Percentiles rank a stretch among this genome's conserved stretches.
These are phyloP conservation scores for Torulaspora franciscae DNA, from an alignment of 805 yeast genomes.

Conservation along the genomic window DNA sequence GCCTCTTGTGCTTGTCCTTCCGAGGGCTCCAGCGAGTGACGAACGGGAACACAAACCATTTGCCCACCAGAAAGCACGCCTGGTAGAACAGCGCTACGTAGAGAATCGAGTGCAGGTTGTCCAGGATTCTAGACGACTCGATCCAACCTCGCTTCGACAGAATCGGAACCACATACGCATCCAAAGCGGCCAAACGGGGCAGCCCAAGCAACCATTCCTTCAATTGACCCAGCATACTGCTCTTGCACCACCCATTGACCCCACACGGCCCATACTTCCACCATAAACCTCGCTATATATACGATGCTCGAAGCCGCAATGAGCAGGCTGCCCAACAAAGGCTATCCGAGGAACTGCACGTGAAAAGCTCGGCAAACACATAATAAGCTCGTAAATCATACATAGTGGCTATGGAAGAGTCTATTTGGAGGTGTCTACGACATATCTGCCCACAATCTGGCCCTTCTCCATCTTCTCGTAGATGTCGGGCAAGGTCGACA, in stretches of 20 bases:
- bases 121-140: constrained; percentile 21
- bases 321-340: neutral
- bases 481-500: constrained; percentile 61
- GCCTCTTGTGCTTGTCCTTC: constrained; percentile 12
- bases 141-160: constrained; percentile 14
- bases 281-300: neutral
- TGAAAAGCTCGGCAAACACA: neutral
- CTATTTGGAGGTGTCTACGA: constrained; percentile 63
- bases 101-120: constrained; percentile 30
- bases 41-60: constrained; percentile 27
- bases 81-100: constrained; percentile 33
- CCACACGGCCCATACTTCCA: neutral
- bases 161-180: constrained; percentile 16
- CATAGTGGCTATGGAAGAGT: neutral
- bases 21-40: constrained; percentile 5
- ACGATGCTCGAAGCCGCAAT: neutral
- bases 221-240: constrained; percentile 5
- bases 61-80: constrained; percentile 26
- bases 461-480: constrained; percentile 76
- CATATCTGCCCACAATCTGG: constrained; percentile 77
- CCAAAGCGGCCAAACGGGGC: constrained; percentile 19
- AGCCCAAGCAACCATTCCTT: constrained; percentile 18
- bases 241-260: neutral
- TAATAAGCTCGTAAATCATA: neutral
- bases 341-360: neutral